phyloP scores from a whole-genome alignment of 225 moss, liverwort and hornwort species.

The Bryoerythrophyllum caledonicum region DNA sequence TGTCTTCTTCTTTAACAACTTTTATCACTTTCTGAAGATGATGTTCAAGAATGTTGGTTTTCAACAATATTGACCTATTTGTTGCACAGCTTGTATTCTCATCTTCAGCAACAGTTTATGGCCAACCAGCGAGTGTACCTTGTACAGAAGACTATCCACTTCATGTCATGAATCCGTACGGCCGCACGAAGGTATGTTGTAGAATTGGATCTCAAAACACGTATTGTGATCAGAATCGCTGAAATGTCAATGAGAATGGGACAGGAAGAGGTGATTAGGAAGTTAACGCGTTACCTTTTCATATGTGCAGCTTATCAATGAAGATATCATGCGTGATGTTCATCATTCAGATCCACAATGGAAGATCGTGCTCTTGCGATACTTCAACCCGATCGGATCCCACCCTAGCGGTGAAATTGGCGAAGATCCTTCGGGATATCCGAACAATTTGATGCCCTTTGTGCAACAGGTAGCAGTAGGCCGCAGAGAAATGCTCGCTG shows the following conservation, averaged over 20 bases:
- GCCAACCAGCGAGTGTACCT: constrained; percentile 80
- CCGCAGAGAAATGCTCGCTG: constrained; percentile 65
- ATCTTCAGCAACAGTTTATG: constrained; percentile 93
- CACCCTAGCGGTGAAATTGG: constrained; percentile 91
- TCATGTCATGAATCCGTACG: constrained; percentile 79
- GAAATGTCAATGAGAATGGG: background rate
- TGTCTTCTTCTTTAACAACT: background rate
- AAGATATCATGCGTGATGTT: constrained; percentile 81
- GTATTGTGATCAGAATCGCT: background rate
- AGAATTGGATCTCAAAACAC: background rate
- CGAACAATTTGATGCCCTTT: constrained; percentile 96
- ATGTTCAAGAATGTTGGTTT: constrained; percentile 7
- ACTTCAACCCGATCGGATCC: constrained; percentile 90
- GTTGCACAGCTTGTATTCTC: constrained; percentile 77
- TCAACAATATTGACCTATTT: constrained; percentile 8
- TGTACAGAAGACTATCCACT: constrained; percentile 93
- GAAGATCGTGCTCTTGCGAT: constrained; percentile 80
- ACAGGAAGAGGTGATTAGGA: constrained; percentile 2
- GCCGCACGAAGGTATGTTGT: constrained; percentile 80
- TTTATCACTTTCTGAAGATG: background rate
- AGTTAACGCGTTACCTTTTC: background rate
- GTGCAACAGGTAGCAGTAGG: constrained; percentile 97
- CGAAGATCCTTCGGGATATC: constrained; percentile 82
- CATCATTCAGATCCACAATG: constrained; percentile 72
- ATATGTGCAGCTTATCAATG: constrained; percentile 73